These are phyloP conservation scores for Grosmannia clavigera DNA, from an alignment of 2,329 filamentous ascomycete genomes.

Conservation along the genomic window DNA sequence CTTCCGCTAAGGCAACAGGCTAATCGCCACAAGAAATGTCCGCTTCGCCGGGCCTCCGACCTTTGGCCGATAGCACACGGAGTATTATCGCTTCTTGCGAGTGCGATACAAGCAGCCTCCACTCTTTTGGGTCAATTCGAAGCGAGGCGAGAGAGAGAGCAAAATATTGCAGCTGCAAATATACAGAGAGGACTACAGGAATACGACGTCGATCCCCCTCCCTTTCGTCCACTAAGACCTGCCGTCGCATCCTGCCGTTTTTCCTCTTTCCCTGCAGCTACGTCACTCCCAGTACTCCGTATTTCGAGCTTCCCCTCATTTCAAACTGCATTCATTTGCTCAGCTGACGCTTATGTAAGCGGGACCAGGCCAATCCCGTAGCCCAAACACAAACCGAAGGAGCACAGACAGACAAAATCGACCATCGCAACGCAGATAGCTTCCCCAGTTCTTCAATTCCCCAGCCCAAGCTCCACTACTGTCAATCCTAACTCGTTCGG, in stretches of 20 bases:
- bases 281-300: background rate
- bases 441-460: background rate
- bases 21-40: background rate
- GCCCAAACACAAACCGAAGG: background rate
- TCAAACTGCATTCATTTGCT: too few species aligned
- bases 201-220: background rate
- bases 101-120: background rate
- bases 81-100: too few species aligned
- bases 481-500: background rate
- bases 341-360: background rate
- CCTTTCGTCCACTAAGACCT: too few species aligned
- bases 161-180: background rate
- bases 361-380: background rate
- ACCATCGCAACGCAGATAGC: background rate
- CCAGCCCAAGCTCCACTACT: background rate
- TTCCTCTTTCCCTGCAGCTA: background rate
- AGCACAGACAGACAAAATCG: background rate
- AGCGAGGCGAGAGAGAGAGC: too few species aligned
- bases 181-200: background rate
- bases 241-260: too few species aligned
- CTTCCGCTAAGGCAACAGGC: slow-evolving; percentile 1
- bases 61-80: background rate
- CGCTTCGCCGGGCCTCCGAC: background rate
- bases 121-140: too few species aligned
- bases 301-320: background rate